These are phyloP conservation scores for Trichoderma aggressivum DNA, from an alignment of 2,329 filamentous ascomycete genomes.

Conservation along the genomic window DNA sequence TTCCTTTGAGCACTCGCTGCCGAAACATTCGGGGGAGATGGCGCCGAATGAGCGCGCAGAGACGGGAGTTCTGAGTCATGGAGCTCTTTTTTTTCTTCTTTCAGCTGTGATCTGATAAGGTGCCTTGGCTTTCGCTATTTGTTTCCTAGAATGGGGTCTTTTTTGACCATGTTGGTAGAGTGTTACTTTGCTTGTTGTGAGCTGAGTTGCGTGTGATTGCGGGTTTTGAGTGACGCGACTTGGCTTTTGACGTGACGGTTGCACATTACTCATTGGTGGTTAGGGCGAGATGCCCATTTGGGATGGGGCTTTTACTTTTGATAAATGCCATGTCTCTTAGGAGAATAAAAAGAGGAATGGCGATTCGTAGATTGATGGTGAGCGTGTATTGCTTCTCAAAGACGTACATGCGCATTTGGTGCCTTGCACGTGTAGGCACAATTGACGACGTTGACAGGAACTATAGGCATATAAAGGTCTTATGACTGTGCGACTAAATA, in stretches of 20 bases:
- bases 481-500: too few relatives aligned
- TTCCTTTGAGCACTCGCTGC: not conserved
- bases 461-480: too few relatives aligned
- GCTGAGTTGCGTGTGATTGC: not conserved
- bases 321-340: not conserved
- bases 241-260: not conserved
- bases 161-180: not conserved
- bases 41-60: not conserved
- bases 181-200: not conserved
- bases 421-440: not conserved
- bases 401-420: not conserved
- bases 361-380: not conserved
- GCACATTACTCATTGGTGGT: not conserved
- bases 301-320: not conserved
- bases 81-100: not conserved
- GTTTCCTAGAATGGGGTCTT: not conserved
- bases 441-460: not conserved
- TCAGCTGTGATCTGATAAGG: not conserved
- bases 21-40: not conserved
- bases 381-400: not conserved
- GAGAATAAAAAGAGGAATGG: not conserved
- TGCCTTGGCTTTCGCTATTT: not conserved
- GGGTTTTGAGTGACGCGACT: not conserved
- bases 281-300: not conserved
- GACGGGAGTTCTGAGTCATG: not conserved